Base-by-base conservation (phyloP, 805 yeast genomes). In the Wickerhamomyces rabaulensis region DNA sequence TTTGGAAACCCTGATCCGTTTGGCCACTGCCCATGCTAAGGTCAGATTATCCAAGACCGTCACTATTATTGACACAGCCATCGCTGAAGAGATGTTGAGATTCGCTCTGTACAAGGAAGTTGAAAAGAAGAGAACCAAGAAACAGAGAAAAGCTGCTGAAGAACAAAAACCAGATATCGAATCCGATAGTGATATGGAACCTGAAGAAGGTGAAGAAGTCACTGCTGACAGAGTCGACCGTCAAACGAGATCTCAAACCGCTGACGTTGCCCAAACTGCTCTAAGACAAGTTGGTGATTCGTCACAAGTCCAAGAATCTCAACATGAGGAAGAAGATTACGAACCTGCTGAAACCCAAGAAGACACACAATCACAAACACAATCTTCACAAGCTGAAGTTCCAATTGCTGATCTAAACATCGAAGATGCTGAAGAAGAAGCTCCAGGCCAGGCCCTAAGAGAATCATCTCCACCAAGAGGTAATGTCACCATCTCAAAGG, bases 21-120 rank as follows among this genome's bases (percentile, higher is more conserved):
- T 92, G 49, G 75, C 97, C 0, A 87, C 97, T 1, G 98, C 99
- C 0, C 98, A 94, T 66, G 98, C 98, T 10, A 92, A 94, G 65
- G 87, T 92, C n/a, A 77, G 98, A 56, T 71, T 94, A 47, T 85
- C 95, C 20, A 79, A 78, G 55, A 75, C 78, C 2, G 84, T 94
- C 16, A 88, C 83, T 27, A 75, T 76, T 19, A 75, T 74, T 52
- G 99, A 94, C 66, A 96, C 97, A 2, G 68, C 73, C 52, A 84
- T 87, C 35, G 99, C 99, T 5, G 92, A 88, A 55, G 84, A 84
- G 56, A 66, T 94, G 60, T 71, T 94, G 53, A 78, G 95, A 59
- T 94, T 78, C 64, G 92, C 98, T 0, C 70, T 94, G 53, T 86
- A 91, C 73, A 84, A 84, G 63, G 95, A 88, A 62, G 79, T 80